Conservation (phyloP, 1,284 basidiomycete species). For the Heimioporus retisporus region DNA sequence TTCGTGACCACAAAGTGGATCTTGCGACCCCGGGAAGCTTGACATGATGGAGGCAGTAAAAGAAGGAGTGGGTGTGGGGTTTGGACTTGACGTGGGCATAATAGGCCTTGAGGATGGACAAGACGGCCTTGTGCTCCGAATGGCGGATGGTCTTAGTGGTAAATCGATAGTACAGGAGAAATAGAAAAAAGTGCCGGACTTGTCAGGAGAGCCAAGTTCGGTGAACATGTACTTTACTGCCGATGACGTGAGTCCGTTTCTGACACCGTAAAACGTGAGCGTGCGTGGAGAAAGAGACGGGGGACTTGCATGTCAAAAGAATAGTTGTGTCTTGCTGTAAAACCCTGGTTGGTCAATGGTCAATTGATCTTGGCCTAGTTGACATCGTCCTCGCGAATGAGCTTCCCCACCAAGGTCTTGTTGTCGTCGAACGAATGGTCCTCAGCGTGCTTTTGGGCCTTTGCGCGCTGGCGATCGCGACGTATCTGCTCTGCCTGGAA, state of each 20-base stretch:
- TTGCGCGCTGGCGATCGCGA: conserved; percentile 80
- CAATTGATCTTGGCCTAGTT: conserved; percentile 98
- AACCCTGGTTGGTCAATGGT: conserved; percentile 89
- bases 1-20: conserved; percentile 99
- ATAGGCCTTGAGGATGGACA: no score
- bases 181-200: no score
- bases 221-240: no score
- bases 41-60: conserved; percentile 98
- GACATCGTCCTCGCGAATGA: conserved; percentile 97
- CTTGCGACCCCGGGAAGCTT: conserved; percentile 95
- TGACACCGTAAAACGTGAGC: no score
- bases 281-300: conserved; percentile 44
- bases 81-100: no score
- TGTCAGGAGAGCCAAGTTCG: no score
- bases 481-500: conserved; percentile 87
- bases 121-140: no score
- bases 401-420: conserved; percentile 88
- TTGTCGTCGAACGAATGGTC: conserved; percentile 53
- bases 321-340: conserved; percentile 92
- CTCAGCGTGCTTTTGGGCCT: conserved; percentile 62
- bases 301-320: conserved; percentile 92
- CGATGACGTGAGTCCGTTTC: no score
- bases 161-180: no score
- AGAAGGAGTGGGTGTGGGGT: conserved; percentile 93
- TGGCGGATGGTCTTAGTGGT: no score